phyloP scores from a whole-genome alignment of 2,329 filamentous ascomycete species.

The Clarireedia paspali region DNA sequence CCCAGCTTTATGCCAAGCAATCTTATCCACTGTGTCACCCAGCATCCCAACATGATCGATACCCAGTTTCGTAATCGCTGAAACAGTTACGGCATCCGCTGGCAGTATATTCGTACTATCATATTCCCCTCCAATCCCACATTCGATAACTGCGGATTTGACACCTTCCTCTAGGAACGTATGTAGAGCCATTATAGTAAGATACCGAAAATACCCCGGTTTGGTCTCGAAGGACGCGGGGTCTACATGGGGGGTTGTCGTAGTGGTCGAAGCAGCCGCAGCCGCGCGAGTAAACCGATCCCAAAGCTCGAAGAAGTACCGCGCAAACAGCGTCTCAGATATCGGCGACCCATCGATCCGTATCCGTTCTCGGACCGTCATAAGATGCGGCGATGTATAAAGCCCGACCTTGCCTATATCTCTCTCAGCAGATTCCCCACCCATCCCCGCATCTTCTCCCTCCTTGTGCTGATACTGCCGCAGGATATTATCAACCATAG shows the following conservation, averaged over 20 bases:
- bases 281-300: constrained; percentile 38
- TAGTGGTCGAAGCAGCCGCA: constrained; percentile 16
- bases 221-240: constrained; percentile 37
- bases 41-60: constrained; percentile 81
- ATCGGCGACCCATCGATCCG: constrained; percentile 52
- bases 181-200: constrained; percentile 85
- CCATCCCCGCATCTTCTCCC: neutral
- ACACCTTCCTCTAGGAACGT: constrained; percentile 72
- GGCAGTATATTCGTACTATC: constrained; percentile 83
- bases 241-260: constrained; percentile 13
- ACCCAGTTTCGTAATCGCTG: constrained; percentile 70
- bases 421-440: constrained; percentile 5
- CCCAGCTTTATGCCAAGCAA: constrained; percentile 88
- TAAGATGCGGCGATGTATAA: constrained; percentile 62
- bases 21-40: constrained; percentile 69
- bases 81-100: constrained; percentile 47
- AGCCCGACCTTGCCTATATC: constrained; percentile 41
- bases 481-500: constrained; percentile 59
- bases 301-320: constrained; percentile 63
- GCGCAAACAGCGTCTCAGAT: constrained; percentile 49
- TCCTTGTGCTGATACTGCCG: constrained; percentile 36
- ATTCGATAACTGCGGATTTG: constrained; percentile 76
- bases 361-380: constrained; percentile 61
- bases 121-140: constrained; percentile 88
- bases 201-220: constrained; percentile 85